Evolutionary conservation across 2,329 filamentous ascomycete species (phyloP).

Genomic region (Septoria linicola): DNA sequence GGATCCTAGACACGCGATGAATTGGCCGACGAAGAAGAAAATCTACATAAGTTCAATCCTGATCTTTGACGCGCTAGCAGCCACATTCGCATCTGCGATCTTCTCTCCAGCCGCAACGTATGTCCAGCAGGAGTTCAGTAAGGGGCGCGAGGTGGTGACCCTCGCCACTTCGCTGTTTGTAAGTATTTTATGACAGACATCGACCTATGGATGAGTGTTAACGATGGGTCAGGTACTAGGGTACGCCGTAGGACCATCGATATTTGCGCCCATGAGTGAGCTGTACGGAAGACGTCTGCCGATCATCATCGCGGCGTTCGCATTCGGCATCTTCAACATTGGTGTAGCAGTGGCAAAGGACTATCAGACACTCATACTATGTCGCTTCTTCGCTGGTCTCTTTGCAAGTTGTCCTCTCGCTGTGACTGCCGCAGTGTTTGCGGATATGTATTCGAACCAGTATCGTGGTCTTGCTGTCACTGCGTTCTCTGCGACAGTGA

Average conservation of each 20-base stretch:
- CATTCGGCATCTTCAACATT: constrained; percentile 49
- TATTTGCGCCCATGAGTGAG: constrained; percentile 46
- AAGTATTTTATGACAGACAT: too few relatives aligned
- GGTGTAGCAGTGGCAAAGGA: constrained; percentile 46
- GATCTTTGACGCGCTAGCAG: constrained; percentile 69
- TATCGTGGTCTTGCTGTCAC: constrained; percentile 42
- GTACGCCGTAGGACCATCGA: constrained; percentile 35
- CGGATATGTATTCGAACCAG: constrained; percentile 43
- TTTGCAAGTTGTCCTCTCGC: constrained; percentile 48
- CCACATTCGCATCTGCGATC: constrained; percentile 62
- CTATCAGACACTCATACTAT: constrained; percentile 35
- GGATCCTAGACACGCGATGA: constrained; percentile 76
- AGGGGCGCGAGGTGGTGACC: constrained; percentile 47
- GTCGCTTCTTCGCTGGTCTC: constrained; percentile 38
- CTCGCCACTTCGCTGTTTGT: constrained; percentile 44
- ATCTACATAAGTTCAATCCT: constrained; percentile 65
- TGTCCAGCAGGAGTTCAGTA: constrained; percentile 44
- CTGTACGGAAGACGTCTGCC: constrained; percentile 47
- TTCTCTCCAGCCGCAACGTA: constrained; percentile 47
- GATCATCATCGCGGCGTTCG: constrained; percentile 46
- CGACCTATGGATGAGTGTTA: too few relatives aligned
- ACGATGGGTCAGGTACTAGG: constrained; percentile 38
- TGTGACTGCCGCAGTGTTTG: constrained; percentile 46
- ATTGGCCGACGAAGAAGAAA: constrained; percentile 82
- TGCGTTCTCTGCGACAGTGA: constrained; percentile 41